Conservation (phyloP, 441 rosid genomes). For the Adansonia grandidieri region DNA sequence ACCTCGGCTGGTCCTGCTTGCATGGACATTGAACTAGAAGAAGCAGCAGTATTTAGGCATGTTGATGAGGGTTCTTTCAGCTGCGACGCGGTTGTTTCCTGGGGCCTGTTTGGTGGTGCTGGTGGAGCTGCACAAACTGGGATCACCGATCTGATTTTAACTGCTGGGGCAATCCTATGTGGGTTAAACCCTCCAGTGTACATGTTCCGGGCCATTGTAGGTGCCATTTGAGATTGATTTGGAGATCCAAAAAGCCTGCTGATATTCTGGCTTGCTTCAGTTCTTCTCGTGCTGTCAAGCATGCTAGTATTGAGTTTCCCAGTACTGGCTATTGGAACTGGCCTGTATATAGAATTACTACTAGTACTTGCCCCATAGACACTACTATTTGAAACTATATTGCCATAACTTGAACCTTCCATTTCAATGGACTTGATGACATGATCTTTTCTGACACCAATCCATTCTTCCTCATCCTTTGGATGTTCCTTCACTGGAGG, state of each 20-base stretch:
- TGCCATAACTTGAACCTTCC: slow-evolving; percentile 33
- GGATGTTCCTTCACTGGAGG: slow-evolving; percentile 37
- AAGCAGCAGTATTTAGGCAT: slow-evolving; percentile 8
- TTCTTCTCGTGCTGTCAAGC: slow-evolving; percentile 27
- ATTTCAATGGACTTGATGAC: slow-evolving; percentile 35
- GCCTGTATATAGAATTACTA: slow-evolving; percentile 19
- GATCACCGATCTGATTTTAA: slow-evolving; percentile 76
- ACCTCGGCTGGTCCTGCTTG: slow-evolving; percentile 23
- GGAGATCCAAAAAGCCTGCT: slow-evolving; percentile 33
- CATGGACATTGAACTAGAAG: slow-evolving; percentile 26
- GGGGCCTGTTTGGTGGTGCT: slow-evolving; percentile 28
- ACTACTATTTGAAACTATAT: background rate
- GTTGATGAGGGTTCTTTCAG: slow-evolving; percentile 23
- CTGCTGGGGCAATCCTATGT: slow-evolving; percentile 64
- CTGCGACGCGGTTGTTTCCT: slow-evolving; percentile 26
- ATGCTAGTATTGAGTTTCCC: background rate
- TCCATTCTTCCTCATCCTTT: slow-evolving; percentile 50
- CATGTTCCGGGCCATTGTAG: slow-evolving; percentile 26
- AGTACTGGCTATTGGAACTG: slow-evolving; percentile 30
- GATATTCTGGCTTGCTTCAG: slow-evolving; percentile 29
- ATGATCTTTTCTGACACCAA: slow-evolving; percentile 29
- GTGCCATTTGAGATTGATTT: slow-evolving; percentile 32
- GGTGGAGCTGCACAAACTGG: slow-evolving; percentile 79
- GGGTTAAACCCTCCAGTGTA: slow-evolving; percentile 47
- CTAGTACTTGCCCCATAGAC: slow-evolving; percentile 26